Evolutionary conservation across 2,329 filamentous ascomycete species (phyloP), one percentile per base, ranked within the genome.

Genomic region (Ophiostoma sp.): DNA sequence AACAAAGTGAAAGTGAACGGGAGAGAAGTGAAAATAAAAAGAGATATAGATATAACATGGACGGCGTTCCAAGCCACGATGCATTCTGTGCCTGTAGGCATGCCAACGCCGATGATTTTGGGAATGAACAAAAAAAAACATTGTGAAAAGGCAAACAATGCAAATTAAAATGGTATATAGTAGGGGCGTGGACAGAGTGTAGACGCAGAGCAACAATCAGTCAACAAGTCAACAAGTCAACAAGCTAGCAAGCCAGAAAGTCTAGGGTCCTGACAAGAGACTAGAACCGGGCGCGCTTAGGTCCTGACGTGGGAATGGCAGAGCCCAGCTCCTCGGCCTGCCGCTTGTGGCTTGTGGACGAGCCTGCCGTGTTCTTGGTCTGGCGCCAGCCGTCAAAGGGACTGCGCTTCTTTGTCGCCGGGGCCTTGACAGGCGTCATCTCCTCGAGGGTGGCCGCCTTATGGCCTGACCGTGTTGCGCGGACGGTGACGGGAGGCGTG

Each of bases 381-480:
- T 88, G 85, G 71, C 81, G 84, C 89, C 89, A 92, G 52, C 81
- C 81, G 73, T 90, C 87, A 73, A 92, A 92, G 2, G 86, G 86
- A 73, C 84, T 87, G 69, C 79, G 79, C 66, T 72, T 72, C 69
- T 72, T 72, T 70, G 27, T 27, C 27, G 73, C 55, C 16, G 49
- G 40, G 41, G 65, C 36, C 45, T 80, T 83, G 71, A 79, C 73
- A 0, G 83, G 80, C 8, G 80, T 80, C 71, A 12, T 79, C n/a
- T 64, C 41, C n/a, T 64, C 65, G 18, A 12, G 18, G 2, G 49
- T 18, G 18, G 36, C n/a, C 38, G 36, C 47, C 41, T 41, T 85
- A 74, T 83, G 82, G 63, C 79, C 75, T 12, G 83, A 82, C 64
- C 88, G 84, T 14, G 86, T 89, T 14, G 83, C 80, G 72, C 88